Evolutionary conservation across 2,329 filamentous ascomycete genomes (phyloP).

Genomic region (Diplodia sapinea): DNA sequence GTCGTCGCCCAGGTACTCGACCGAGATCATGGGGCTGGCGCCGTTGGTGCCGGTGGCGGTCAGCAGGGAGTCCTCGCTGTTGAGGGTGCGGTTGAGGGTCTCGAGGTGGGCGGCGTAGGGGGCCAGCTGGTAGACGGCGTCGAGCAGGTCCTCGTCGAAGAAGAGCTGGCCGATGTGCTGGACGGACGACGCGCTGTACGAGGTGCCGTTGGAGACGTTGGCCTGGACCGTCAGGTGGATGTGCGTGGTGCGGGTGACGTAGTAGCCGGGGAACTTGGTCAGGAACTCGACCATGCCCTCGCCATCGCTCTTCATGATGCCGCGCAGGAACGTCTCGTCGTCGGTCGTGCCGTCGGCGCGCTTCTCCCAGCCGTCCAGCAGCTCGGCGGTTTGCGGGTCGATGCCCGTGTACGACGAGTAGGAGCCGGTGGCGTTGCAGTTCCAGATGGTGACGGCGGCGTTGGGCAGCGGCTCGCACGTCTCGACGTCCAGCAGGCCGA

Average conservation of each 20-base stretch:
- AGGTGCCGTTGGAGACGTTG: slow-evolving; percentile 53
- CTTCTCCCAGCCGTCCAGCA: slow-evolving; percentile 6
- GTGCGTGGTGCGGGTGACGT: slow-evolving; percentile 51
- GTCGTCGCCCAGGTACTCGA: slow-evolving; percentile 61
- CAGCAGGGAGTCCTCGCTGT: slow-evolving; percentile 59
- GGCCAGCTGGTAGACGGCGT: slow-evolving; percentile 53
- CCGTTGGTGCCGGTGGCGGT: slow-evolving; percentile 52
- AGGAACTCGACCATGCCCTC: slow-evolving; percentile 59
- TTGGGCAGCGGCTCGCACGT: slow-evolving; percentile 60
- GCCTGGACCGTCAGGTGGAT: slow-evolving; percentile 46
- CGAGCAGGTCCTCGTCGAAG: slow-evolving; percentile 65
- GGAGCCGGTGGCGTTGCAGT: slow-evolving; percentile 48
- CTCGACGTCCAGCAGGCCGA: slow-evolving; percentile 60
- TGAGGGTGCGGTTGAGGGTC: slow-evolving; percentile 53
- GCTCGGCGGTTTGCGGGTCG: slow-evolving; percentile 35
- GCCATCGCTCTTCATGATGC: slow-evolving; percentile 53
- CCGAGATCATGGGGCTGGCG: slow-evolving; percentile 63
- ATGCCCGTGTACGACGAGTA: slow-evolving; percentile 53
- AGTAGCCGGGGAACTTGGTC: slow-evolving; percentile 56
- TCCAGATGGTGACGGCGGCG: slow-evolving; percentile 51
- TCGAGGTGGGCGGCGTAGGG: slow-evolving; percentile 52
- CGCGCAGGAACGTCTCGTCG: slow-evolving; percentile 53
- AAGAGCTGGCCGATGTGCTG: slow-evolving; percentile 68
- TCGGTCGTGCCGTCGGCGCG: slow-evolving; percentile 42
- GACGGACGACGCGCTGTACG: slow-evolving; percentile 53